Evolutionary conservation across 2,329 filamentous ascomycete species (phyloP).

Genomic region (Alternaria gansuensis): DNA sequence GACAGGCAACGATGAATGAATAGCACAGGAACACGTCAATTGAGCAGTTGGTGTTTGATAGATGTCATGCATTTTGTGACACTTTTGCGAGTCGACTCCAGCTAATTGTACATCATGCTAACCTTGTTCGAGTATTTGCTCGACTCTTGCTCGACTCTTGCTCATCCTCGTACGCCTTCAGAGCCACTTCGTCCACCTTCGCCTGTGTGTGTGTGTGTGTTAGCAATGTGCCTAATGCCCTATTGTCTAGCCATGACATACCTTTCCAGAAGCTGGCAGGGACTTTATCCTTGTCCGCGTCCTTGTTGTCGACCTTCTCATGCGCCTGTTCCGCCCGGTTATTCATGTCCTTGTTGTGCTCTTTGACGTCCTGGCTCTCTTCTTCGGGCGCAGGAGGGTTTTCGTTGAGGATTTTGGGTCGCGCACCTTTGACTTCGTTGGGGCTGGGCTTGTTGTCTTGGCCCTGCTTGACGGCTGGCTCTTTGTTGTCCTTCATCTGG

Average conservation of each 20-base stretch:
- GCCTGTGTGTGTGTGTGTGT: constrained; percentile 27
- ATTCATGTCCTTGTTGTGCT: constrained; percentile 58
- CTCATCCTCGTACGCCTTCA: constrained; percentile 19
- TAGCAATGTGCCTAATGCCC: constrained; percentile 12
- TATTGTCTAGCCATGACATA: constrained; percentile 27
- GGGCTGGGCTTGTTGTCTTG: constrained; percentile 22
- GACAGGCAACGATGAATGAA: neutral
- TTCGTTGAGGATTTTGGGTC: constrained; percentile 56
- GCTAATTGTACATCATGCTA: constrained; percentile 15
- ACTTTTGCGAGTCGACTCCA: neutral
- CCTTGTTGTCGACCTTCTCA: constrained; percentile 51
- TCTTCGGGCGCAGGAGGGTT: constrained; percentile 45
- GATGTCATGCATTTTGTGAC: neutral
- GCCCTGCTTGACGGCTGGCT: constrained; percentile 28
- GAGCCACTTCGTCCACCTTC: constrained; percentile 40
- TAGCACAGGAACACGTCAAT: neutral
- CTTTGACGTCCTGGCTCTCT: constrained; percentile 52
- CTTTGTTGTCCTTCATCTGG: constrained; percentile 23
- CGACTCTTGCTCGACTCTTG: neutral
- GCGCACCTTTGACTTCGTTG: constrained; percentile 46
- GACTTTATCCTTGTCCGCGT: constrained; percentile 55
- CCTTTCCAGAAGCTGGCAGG: constrained; percentile 53
- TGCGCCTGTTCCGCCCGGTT: constrained; percentile 54
- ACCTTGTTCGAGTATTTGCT: neutral
- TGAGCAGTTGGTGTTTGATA: neutral